Percentiles rank a stretch among this genome's conserved stretches.
phyloP scores from a whole-genome alignment of 306 rosid species.

The Biancaea sappan region DNA sequence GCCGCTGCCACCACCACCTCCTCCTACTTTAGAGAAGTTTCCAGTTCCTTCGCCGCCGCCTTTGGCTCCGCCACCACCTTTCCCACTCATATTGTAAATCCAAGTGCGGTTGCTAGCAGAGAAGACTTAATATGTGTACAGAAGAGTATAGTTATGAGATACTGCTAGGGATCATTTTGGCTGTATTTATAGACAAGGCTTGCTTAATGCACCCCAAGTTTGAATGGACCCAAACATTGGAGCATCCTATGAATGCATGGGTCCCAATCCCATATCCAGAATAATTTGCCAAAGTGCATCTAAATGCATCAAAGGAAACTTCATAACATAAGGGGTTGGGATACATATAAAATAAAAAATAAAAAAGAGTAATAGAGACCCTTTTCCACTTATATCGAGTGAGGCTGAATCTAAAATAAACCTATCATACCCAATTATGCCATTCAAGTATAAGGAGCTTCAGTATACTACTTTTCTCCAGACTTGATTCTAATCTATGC shows the following conservation, averaged over 20 bases:
- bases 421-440: too few relatives aligned
- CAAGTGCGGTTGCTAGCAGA: not conserved
- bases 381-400: too few relatives aligned
- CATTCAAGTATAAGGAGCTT: too few relatives aligned
- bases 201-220: not conserved
- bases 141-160: not conserved
- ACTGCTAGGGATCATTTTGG: not conserved
- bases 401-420: too few relatives aligned
- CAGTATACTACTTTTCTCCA: too few relatives aligned
- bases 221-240: not conserved
- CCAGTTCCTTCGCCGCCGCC: not conserved
- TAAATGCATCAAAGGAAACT: too few relatives aligned
- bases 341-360: too few relatives aligned
- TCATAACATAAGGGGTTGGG: too few relatives aligned
- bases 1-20: not conserved
- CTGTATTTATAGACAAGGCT: not conserved
- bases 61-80: not conserved
- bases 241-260: not conserved
- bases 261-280: not conserved
- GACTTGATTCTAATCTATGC: too few relatives aligned
- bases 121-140: not conserved
- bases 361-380: too few relatives aligned
- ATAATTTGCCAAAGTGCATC: not conserved
- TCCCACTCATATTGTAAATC: not conserved
- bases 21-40: not conserved